These are phyloP conservation scores for Neolentinus lepideus DNA, from an alignment of 1,284 basidiomycete species.

Conservation along the genomic window DNA sequence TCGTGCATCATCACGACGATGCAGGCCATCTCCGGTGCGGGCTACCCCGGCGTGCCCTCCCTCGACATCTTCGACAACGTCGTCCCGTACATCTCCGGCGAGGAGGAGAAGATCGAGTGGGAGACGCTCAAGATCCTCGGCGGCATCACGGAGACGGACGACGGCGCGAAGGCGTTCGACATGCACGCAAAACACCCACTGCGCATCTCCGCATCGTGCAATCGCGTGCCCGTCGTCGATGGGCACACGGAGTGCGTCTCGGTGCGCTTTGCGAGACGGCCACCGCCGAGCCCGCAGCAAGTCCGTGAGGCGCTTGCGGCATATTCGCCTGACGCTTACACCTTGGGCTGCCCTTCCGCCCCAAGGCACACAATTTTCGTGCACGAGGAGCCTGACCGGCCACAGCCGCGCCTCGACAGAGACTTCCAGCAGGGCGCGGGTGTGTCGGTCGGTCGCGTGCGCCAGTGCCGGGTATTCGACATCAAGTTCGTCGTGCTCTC, in stretches of 20 bases:
- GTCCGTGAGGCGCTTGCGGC: conserved; percentile 75
- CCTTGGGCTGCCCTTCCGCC: conserved; percentile 81
- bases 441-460: conserved; percentile 86
- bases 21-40: conserved; percentile 96
- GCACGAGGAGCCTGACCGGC: conserved; percentile 89
- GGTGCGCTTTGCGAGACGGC: conserved; percentile 75
- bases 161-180: conserved; percentile 65
- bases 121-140: conserved; percentile 97
- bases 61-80: conserved; percentile 97
- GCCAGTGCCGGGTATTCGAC: conserved; percentile 89
- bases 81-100: conserved; percentile 90
- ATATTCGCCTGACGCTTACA: conserved; percentile 76
- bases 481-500: conserved; percentile 93
- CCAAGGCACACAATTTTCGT: conserved; percentile 86
- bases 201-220: conserved; percentile 86
- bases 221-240: conserved; percentile 89
- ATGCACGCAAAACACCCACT: conserved; percentile 78
- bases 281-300: conserved; percentile 84
- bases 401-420: conserved; percentile 90
- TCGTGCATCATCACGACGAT: conserved; percentile 89
- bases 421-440: conserved; percentile 91
- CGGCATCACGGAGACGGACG: conserved; percentile 53
- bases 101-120: conserved; percentile 99
- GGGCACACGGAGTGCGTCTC: conserved; percentile 89
- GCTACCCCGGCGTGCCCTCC: conserved; percentile 90